Evolutionary conservation across 148 eudicot species (phyloP).

Genomic region (Talinum fruticosum): DNA sequence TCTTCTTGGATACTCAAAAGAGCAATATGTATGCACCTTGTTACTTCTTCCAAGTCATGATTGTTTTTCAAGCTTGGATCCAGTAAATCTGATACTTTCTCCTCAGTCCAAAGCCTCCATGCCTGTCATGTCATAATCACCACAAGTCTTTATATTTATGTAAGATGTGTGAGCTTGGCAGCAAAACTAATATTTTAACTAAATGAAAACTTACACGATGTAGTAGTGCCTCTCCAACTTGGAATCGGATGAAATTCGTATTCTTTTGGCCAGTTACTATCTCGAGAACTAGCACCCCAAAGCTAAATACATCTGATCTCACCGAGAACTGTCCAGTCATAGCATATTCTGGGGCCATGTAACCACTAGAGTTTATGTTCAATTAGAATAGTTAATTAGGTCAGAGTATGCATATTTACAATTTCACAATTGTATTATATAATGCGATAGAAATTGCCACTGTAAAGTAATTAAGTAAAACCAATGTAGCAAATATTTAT

Average conservation of each 20-base stretch:
- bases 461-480: no score
- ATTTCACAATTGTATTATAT: not conserved
- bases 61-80: conserved; percentile 21
- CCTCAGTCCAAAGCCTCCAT: conserved; percentile 34
- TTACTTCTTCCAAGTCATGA: conserved; percentile 17
- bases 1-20: conserved; percentile 37
- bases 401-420: no score
- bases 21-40: conserved; percentile 29
- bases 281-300: conserved; percentile 48
- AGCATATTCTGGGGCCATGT: conserved; percentile 51
- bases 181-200: not conserved
- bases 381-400: not conserved
- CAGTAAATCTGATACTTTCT: conserved; percentile 13
- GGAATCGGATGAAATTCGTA: not conserved
- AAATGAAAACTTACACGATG: conserved; percentile 15
- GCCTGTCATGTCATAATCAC: conserved; percentile 24
- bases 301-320: conserved; percentile 46
- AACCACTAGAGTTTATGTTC: conserved; percentile 34
- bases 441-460: not conserved
- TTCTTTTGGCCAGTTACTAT: conserved; percentile 26
- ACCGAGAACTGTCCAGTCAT: conserved; percentile 40
- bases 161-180: no score
- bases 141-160: not conserved
- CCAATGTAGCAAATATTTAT: no score
- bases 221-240: conserved; percentile 12